Base-by-base conservation (phyloP, 768 basidiomycete species). In the Pleurotus tuber-regium region DNA sequence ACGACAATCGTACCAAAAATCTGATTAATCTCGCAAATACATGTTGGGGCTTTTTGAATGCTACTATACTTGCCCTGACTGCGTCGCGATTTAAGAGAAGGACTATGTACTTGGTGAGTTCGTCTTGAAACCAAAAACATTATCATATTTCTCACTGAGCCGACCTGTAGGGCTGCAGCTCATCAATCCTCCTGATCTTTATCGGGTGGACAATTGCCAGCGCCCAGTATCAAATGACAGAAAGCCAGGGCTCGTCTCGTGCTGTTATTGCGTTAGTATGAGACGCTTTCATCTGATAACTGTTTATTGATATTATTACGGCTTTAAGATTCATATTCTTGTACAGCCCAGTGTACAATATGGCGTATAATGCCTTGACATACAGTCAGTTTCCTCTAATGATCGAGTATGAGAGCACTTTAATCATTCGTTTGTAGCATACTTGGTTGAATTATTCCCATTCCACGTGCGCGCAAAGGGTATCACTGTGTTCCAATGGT, bases 391-490 rank as follows among this genome's bases (percentile, higher is more conserved):
- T 4, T n/a, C 8, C 36, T 38, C 43, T 6, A 26, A 6, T 42
- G 8, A 11, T 9, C 9, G 6, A 10, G n/a, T 9, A 16, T 2
- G 44, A 24, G 29, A 19, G 24, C 14, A 40, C 16, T 28, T 16
- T 25, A 24, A 50, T 11, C n/a, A 10, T 23, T 23, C 28, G 4
- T 28, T 29, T 30, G 3, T 56, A 82, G 82, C 83, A 4, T 84
- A 73, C 73, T 64, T 84, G 54, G 82, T 85, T n/a, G 84, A 86
- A 58, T 61, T 86, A 26, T 85, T 86, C 71, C 84, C 84, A 0
- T 86, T 72, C 68, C 77, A 81, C 54, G 74, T 75, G 24, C 80
- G 84, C 51, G 76, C 84, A 1, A 79, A 76, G 61, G 84, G 84
- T 31, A 75, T 86, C 47, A 67, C 82, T 3, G 59, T 85, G 12